Percentiles rank a stretch among this genome's conserved stretches.
Conservation (phyloP, 305 asterid species). For the Fraxinus nigra region DNA sequence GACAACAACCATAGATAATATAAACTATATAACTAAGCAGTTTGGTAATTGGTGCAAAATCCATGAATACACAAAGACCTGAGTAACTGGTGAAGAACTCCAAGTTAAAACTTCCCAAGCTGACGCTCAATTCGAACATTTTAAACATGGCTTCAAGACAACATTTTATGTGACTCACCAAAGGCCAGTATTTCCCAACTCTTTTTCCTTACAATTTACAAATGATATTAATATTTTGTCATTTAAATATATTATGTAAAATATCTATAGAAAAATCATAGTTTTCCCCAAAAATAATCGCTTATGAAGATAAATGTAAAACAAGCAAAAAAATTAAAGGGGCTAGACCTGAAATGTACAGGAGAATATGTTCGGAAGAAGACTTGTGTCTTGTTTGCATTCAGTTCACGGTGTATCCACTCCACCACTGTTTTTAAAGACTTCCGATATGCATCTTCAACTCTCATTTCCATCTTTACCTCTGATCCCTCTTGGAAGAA, state of each 20-base stretch:
- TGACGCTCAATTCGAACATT: not conserved
- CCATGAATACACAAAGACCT: not conserved
- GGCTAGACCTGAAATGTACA: constrained; percentile 78
- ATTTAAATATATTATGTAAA: not conserved
- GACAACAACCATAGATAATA: not conserved
- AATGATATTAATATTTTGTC: not conserved
- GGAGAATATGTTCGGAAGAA: constrained; percentile 86
- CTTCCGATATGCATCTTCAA: constrained; percentile 62
- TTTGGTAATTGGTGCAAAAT: not conserved
- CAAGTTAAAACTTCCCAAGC: not conserved
- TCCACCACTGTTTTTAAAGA: constrained; percentile 62
- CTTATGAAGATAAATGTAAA: not conserved
- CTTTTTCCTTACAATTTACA: not conserved
- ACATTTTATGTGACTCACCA: not conserved
- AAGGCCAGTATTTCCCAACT: not conserved
- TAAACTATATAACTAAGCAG: not conserved
- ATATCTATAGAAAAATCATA: not conserved
- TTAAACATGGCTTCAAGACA: not conserved
- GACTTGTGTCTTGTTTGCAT: constrained; percentile 61
- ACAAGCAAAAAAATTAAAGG: not conserved
- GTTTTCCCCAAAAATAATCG: not conserved
- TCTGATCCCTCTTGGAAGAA: constrained; percentile 80
- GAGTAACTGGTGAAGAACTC: not conserved
- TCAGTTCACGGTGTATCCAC: constrained; percentile 57
- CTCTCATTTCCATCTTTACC: constrained; percentile 66